Evolutionary conservation across 1,284 basidiomycete genomes (phyloP).

Genomic region (Microbotryum saponariae): DNA sequence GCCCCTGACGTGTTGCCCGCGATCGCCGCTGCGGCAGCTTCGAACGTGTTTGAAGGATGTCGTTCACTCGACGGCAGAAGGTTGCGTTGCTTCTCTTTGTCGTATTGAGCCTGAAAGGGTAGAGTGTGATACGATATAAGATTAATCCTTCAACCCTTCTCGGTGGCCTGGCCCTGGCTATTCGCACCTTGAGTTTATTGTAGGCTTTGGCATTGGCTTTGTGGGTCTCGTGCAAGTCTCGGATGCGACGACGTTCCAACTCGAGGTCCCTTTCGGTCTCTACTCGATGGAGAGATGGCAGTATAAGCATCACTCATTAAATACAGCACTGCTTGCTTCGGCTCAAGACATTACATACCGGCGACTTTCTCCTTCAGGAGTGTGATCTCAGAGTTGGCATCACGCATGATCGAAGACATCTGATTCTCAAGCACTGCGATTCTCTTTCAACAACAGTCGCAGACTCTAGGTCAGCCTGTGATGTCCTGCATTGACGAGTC

Average conservation of each 20-base stretch:
- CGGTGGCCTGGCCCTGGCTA: constrained; percentile 1
- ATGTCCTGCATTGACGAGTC: no score
- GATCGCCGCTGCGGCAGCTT: no score
- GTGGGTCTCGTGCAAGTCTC: constrained; percentile 62
- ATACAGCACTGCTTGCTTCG: neutral
- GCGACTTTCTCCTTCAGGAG: constrained; percentile 21
- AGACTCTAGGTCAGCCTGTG: no score
- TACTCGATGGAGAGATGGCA: constrained; percentile 36
- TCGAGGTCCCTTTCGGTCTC: constrained; percentile 70
- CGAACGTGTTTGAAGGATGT: neutral
- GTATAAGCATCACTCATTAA: neutral
- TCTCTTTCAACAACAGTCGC: neutral
- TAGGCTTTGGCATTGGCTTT: constrained; percentile 75
- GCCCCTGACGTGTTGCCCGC: no score
- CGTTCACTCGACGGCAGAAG: constrained; percentile 47
- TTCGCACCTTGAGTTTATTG: constrained; percentile 64
- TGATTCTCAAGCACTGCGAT: constrained; percentile 16
- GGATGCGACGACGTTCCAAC: constrained; percentile 60
- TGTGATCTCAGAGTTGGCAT: constrained; percentile 67
- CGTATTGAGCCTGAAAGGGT: constrained; percentile 52
- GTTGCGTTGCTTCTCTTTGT: constrained; percentile 68
- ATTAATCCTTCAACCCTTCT: neutral
- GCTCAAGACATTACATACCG: constrained; percentile 6
- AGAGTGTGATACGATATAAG: neutral
- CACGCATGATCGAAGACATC: constrained; percentile 7